These are phyloP conservation scores for Stylosanthes scabra DNA, from an alignment of 331 rosid species.

Conservation along the genomic window DNA sequence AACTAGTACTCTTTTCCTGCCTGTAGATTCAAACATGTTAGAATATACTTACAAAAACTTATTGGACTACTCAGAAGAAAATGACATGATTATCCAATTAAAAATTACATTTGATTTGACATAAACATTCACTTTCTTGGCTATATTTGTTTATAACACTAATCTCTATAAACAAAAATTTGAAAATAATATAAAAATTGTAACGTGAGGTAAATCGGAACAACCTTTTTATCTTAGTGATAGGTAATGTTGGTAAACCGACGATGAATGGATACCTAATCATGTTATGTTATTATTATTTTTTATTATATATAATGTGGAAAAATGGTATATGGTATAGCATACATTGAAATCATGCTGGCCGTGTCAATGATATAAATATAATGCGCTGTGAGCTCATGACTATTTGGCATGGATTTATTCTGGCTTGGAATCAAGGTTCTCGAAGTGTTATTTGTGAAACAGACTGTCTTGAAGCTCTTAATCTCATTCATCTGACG, in stretches of 20 bases:
- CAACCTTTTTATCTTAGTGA: constrained; percentile 1
- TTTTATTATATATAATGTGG: neutral
- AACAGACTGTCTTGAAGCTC: too few species aligned
- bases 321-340: neutral
- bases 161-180: constrained; percentile 5
- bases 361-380: too few species aligned
- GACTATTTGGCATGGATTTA: too few species aligned
- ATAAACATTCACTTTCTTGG: constrained; percentile 41
- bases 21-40: neutral
- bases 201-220: constrained; percentile 23
- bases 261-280: constrained; percentile 2
- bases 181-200: neutral
- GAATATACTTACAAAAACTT: neutral
- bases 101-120: constrained; percentile 40
- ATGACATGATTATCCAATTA: constrained; percentile 33
- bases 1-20: too few species aligned
- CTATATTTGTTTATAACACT: constrained; percentile 35
- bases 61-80: constrained; percentile 27
- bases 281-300: neutral
- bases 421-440: too few species aligned
- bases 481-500: too few species aligned
- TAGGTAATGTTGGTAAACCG: constrained; percentile 20
- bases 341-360: too few species aligned
- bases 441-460: too few species aligned
- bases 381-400: too few species aligned